Evolutionary conservation across 805 yeast species (phyloP).

Genomic region (Martiniozyma abietophila): DNA sequence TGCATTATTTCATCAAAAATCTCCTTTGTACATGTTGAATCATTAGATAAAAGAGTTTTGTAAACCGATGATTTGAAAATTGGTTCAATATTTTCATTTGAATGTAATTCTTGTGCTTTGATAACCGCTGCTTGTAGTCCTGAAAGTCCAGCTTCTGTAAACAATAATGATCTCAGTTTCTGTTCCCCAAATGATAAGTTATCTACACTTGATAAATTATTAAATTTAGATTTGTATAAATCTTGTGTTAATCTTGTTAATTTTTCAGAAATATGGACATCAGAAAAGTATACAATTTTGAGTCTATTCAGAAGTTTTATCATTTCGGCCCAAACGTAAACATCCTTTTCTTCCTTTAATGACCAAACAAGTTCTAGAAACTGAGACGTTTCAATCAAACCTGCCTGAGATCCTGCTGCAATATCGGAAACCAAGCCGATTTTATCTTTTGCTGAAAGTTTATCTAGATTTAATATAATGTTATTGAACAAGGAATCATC

Average conservation of each 20-base stretch:
- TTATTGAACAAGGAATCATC: slow-evolving; percentile 32
- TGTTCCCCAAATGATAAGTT: slow-evolving; percentile 18
- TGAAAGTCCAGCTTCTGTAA: slow-evolving; percentile 32
- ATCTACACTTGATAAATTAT: slow-evolving; percentile 13
- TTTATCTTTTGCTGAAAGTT: slow-evolving; percentile 37
- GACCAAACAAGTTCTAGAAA: slow-evolving; percentile 34
- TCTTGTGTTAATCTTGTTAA: slow-evolving; percentile 26
- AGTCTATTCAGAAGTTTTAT: slow-evolving; percentile 31
- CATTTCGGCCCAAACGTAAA: slow-evolving; percentile 49
- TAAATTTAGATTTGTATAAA: slow-evolving; percentile 27
- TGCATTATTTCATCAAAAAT: slow-evolving; percentile 32
- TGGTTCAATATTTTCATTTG: slow-evolving; percentile 22
- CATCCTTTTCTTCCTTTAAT: slow-evolving; percentile 29
- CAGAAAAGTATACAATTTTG: slow-evolving; percentile 29
- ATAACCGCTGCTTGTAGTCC: slow-evolving; percentile 30
- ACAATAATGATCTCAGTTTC: slow-evolving; percentile 30
- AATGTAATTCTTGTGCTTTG: slow-evolving; percentile 10
- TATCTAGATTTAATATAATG: slow-evolving; percentile 30
- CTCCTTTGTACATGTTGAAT: slow-evolving; percentile 24
- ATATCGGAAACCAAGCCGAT: slow-evolving; percentile 49
- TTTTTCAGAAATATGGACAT: slow-evolving; percentile 20
- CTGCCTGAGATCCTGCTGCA: slow-evolving; percentile 39
- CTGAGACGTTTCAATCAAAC: slow-evolving; percentile 32
- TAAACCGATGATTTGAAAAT: slow-evolving; percentile 36
- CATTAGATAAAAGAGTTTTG: slow-evolving; percentile 33